Conservation (phyloP, 2,329 filamentous ascomycete genomes). For the Aspergillus phoenicis region DNA sequence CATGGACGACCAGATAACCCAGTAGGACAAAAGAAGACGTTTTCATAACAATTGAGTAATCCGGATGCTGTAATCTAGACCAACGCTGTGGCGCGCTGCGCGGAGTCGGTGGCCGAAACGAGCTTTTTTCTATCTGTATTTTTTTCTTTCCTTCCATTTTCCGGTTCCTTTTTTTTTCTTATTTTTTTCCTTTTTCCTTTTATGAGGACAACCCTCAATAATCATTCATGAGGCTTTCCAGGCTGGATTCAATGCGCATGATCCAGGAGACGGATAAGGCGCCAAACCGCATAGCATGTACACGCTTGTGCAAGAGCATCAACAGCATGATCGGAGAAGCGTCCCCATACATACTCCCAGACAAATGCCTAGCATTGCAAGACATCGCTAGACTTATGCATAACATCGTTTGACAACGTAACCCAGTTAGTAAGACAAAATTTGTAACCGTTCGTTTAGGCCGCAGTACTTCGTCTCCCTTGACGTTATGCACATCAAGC, state of each 20-base stretch:
- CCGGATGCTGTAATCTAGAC: constrained; percentile 10
- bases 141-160: neutral
- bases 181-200: neutral
- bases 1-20: constrained; percentile 17
- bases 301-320: constrained; percentile 5
- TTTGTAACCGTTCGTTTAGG: neutral
- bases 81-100: constrained; percentile 9
- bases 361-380: neutral
- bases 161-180: neutral
- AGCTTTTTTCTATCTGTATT: constrained; percentile 5
- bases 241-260: neutral
- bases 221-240: neutral
- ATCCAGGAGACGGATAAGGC: neutral
- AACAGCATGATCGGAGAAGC: neutral
- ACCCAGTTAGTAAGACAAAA: neutral
- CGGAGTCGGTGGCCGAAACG: constrained; percentile 6
- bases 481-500: constrained; percentile 72
- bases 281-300: neutral
- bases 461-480: constrained; percentile 43
- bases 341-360: neutral
- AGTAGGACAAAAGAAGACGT: constrained; percentile 18
- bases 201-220: neutral
- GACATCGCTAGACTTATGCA: constrained; percentile 6
- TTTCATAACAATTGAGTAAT: constrained; percentile 21
- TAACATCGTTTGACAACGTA: constrained; percentile 10